These are phyloP conservation scores for Diaporthe humulicola DNA, from an alignment of 2,329 filamentous ascomycete species.

Conservation along the genomic window DNA sequence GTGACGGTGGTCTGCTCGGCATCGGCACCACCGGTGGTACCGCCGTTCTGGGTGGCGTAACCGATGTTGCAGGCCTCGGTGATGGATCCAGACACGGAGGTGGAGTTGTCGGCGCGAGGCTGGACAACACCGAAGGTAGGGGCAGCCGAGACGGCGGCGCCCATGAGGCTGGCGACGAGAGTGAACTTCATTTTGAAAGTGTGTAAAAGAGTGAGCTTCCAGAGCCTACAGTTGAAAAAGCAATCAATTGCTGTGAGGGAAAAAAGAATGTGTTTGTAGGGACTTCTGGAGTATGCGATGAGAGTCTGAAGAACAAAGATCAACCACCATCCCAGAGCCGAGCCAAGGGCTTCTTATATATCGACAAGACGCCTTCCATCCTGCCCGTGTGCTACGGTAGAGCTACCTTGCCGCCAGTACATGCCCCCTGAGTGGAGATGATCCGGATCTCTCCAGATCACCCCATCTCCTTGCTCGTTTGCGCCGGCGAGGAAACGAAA, in stretches of 20 bases:
- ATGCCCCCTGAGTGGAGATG: constrained; percentile 23
- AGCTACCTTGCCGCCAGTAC: neutral
- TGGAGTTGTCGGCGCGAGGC: constrained; percentile 4
- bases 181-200: constrained; percentile 38
- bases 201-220: constrained; percentile 29
- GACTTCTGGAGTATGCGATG: constrained; percentile 26
- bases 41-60: constrained; percentile 61
- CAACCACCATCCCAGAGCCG: neutral
- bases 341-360: constrained; percentile 13
- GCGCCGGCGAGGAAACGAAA: constrained; percentile 8
- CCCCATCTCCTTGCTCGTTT: constrained; percentile 9
- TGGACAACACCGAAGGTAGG: constrained; percentile 24
- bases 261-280: constrained; percentile 34
- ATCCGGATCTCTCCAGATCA: constrained; percentile 22
- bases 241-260: neutral
- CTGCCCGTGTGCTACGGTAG: neutral
- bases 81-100: constrained; percentile 18
- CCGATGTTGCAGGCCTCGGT: constrained; percentile 50
- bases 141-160: constrained; percentile 25
- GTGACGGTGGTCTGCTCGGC: constrained; percentile 68
- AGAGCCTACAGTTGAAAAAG: constrained; percentile 35
- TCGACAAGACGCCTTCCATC: constrained; percentile 13
- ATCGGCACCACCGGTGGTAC: constrained; percentile 68
- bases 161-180: constrained; percentile 24
- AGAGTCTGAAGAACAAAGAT: constrained; percentile 27